Evolutionary conservation across 169 alveolate species (phyloP), one percentile per base, ranked within the genome.

Genomic region (Plasmodium sp.): DNA sequence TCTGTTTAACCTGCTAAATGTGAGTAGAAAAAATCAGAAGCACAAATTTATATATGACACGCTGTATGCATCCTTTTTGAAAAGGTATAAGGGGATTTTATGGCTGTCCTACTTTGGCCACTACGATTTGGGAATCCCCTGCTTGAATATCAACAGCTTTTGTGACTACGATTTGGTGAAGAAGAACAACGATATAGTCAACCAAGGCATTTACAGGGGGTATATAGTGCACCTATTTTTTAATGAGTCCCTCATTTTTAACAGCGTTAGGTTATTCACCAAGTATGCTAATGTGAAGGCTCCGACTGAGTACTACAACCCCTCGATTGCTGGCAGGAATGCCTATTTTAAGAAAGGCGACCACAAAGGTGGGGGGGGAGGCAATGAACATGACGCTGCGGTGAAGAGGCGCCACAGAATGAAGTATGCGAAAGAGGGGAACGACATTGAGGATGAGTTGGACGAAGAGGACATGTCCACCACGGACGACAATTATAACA

Each of bases 191-290:
- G 84, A 95, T n/a, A 73, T 83, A 45, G 43, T 95, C 56, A 84
- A 96, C 7, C 80, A 84, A 41, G 98, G 98, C 12, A 73, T 96
- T 18, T 96, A 96, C 62, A 75, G 98, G 18, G 97, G 97, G 10
- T 96, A 96, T 75, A 97, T 96, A 33, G 98, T 96, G 0, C 96
- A 95, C 58, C 72, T 96, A 33, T 82, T 93, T 56, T 96, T 96
- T 51, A 95, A 96, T 84, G 97, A 95, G 62, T 95, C 98, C 54
- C 84, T 96, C 58, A 96, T 96, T 94, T 96, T 93, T 88, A 96
- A 96, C 48, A 86, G 93, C 71, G 93, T 86, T 34, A 51, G 93
- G 31, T 95, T 96, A 3, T 93, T 96, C 73, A 93, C 95, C 83
- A 81, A 94, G 82, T 95, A 95, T 79, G 88, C 98, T 5, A 91